Base-by-base conservation (phyloP, 108 stramenopile genomes). In the Nitzschia palea region DNA sequence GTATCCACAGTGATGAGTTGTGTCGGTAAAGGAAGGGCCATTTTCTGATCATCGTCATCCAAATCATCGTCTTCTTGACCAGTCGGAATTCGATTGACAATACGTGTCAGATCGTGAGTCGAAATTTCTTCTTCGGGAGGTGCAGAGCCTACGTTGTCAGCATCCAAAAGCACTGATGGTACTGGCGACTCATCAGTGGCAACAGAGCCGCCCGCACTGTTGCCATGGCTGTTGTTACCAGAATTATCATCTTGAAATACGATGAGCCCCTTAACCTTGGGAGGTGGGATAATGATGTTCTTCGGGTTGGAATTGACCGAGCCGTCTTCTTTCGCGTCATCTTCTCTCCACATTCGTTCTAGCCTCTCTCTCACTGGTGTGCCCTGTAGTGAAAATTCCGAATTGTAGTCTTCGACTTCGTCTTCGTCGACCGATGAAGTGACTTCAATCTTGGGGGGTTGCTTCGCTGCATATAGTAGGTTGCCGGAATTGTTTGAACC, bases 341-440 rank as follows among this genome's bases (percentile, higher is more conserved):
- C 59, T 25, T 60, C 40, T 23, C 22, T n/a, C 59, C 59, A 60
- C 31, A 60, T 31, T 14, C 37, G 59, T 43, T 60, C 59, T 1
- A 60, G 25, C 6, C 59, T 36, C 23, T 60, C 59, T 26, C 43
- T 60, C 2, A 60, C 40, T 1, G 59, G 59, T 1, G 59, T 60
- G 20, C 18, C 43, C 22, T 5, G 18, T 48, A 4, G 47, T 5
- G n/a, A 4, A 10, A 20, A 18, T 17, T 61, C 60, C 1, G 37
- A 27, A 56, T 30, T 44, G 10, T 63, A 2, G 30, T 50, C 62
- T 1, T 61, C 35, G 10, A 31, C 43, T 54, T 66, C 29, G 0
- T 32, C 67, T 43, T 58, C 56, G 4, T 44, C 14, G 20, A 32
- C 44, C 4, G 43, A 42, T 31, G 58, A 42, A 17, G 1, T 15